Evolutionary conservation across 1,284 basidiomycete species (phyloP).

Genomic region (Ganoderma leucocontextum): DNA sequence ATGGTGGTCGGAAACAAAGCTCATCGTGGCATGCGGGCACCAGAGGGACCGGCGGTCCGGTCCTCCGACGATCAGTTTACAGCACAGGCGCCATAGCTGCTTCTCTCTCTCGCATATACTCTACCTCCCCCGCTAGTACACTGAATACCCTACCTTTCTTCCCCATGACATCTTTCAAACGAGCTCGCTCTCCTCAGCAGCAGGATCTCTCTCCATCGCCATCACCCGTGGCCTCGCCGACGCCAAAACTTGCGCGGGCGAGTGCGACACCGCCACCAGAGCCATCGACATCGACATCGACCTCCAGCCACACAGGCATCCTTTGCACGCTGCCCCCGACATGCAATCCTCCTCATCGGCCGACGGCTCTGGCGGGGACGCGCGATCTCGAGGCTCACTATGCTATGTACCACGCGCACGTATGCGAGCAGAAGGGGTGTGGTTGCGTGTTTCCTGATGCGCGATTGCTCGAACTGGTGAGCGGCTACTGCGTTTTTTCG

Average conservation of each 20-base stretch:
- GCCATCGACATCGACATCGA: constrained; percentile 22
- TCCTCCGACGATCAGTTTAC: not conserved
- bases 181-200: constrained; percentile 19
- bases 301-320: constrained; percentile 42
- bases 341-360: constrained; percentile 67
- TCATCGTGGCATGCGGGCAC: not conserved
- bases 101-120: not conserved
- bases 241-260: constrained; percentile 35
- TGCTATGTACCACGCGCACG: constrained; percentile 82
- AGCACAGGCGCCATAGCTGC: not conserved
- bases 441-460: constrained; percentile 88
- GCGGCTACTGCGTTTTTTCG: constrained; percentile 41
- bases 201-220: constrained; percentile 23
- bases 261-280: constrained; percentile 29
- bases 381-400: constrained; percentile 84
- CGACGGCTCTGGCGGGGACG: constrained; percentile 67
- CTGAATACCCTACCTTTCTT: not conserved
- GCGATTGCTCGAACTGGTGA: constrained; percentile 77
- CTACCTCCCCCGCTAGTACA: not conserved
- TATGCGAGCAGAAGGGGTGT: constrained; percentile 76
- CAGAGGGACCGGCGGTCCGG: not conserved
- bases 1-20: not conserved
- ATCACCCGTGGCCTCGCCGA: constrained; percentile 28
- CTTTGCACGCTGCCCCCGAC: constrained; percentile 85
- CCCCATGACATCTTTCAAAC: constrained; percentile 29